Conservation (phyloP, 2,329 filamentous ascomycete genomes). For the Fusarium protoensiforme region DNA sequence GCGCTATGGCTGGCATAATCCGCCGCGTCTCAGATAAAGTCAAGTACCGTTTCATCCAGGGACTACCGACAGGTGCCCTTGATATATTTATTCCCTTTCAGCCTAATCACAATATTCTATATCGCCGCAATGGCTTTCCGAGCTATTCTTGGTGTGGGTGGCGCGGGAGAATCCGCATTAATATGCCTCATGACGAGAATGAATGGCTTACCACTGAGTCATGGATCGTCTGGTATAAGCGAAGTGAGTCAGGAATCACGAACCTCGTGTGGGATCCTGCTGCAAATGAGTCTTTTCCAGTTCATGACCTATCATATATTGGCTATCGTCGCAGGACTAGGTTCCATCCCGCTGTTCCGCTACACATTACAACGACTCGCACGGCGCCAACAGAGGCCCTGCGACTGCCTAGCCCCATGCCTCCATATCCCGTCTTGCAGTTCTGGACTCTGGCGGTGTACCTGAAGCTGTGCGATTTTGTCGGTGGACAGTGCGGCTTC, state of each 20-base stretch:
- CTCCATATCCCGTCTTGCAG: conserved; percentile 15
- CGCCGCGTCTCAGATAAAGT: not conserved
- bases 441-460: conserved; percentile 23
- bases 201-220: too few species aligned
- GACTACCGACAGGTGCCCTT: not conserved
- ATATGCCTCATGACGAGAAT: too few species aligned
- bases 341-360: too few species aligned
- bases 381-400: not conserved
- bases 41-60: conserved; percentile 3
- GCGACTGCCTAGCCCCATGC: not conserved
- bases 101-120: not conserved
- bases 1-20: conserved; percentile 5
- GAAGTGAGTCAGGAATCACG: not conserved
- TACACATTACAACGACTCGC: not conserved
- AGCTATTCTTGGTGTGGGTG: conserved; percentile 23
- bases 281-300: not conserved
- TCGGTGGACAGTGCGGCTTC: too few species aligned
- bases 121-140: conserved; percentile 10
- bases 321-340: too few species aligned
- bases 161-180: not conserved
- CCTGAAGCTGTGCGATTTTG: too few species aligned
- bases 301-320: not conserved
- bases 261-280: conserved; percentile 12
- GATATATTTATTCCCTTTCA: conserved; percentile 4
- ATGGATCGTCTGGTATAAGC: conserved; percentile 26